Evolutionary conservation across 2,329 filamentous ascomycete species (phyloP), one percentile per base, ranked within the genome.

Genomic region (Phaeosphaeria sp.): DNA sequence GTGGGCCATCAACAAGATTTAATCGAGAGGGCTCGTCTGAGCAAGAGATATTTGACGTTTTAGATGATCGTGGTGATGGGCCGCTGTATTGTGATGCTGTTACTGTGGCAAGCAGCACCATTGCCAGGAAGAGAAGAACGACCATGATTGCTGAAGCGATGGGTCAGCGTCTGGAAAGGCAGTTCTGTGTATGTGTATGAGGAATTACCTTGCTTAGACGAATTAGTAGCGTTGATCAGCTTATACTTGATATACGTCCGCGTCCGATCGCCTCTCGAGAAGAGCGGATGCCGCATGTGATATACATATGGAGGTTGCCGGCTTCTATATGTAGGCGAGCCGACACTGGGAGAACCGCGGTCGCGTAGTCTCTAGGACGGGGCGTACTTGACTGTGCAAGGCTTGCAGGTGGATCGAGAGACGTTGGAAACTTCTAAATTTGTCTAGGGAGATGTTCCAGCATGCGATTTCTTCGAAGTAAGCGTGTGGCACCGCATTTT

Each of bases 1-100:
- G 88, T 0, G 87, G 87, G 1, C 82, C 80, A 60, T 87, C 85
- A 30, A 79, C 83, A 2, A 87, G 75, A 57, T 81, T 76, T 8
- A 83, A 71, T 21, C 75, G 60, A 9, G 62, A 63, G 2, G 65
- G 60, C 15, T 59, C 51, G 39, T 62, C 57, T 13, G 49, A 43
- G 51, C 66, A 68, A 27, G 53, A 22, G 3, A 24, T 20, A 21
- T 48, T 27, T 22, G 55, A 36, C 11, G 30, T 3, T 13, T 36
- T 27, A 40, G 18, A 22, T 17, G n/a, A 20, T 17, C 11, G n/a
- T 9, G 13, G 9, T 5, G 49, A 40, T 1, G 33, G 20, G 33
- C 36, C 33, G 22, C 33, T 21, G 27, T 18, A 40, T 21, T 59
- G 51, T 25, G 54, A 55, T 1, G 25, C 22, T 13, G 39, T 47